These are phyloP conservation scores for Fomitopsis pinicola DNA, from an alignment of 1,284 basidiomycete genomes.

Conservation along the genomic window DNA sequence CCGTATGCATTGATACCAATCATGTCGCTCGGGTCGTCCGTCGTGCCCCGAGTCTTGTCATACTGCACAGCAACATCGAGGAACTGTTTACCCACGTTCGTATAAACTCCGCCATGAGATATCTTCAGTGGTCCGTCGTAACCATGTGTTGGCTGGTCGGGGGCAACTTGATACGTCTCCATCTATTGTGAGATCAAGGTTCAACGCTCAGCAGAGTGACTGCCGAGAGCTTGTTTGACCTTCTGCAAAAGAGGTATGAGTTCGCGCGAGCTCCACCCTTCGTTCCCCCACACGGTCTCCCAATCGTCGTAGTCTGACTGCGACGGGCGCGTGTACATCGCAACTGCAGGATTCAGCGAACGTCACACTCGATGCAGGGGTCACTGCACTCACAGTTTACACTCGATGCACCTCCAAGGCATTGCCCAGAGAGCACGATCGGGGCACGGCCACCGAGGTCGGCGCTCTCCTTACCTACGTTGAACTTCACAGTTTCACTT, in stretches of 20 bases:
- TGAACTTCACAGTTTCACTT: slow-evolving; percentile 15
- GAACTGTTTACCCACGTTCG: slow-evolving; percentile 27
- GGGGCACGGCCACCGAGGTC: slow-evolving; percentile 39
- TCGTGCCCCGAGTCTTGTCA: slow-evolving; percentile 28
- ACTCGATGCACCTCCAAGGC: slow-evolving; percentile 52
- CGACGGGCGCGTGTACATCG: slow-evolving; percentile 47
- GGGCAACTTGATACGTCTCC: slow-evolving; percentile 42
- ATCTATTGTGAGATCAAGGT: slow-evolving; percentile 26
- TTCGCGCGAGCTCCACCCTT: slow-evolving; percentile 48
- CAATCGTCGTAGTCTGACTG: slow-evolving; percentile 56
- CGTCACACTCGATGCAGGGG: slow-evolving; percentile 21
- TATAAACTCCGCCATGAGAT: slow-evolving; percentile 17
- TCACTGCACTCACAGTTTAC: slow-evolving; percentile 45
- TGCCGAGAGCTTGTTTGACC: slow-evolving; percentile 24
- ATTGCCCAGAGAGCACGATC: slow-evolving; percentile 37
- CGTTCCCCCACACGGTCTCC: slow-evolving; percentile 40
- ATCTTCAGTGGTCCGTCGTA: slow-evolving; percentile 23
- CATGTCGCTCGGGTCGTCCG: slow-evolving; percentile 23
- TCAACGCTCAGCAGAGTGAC: neutral
- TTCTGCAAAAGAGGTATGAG: slow-evolving; percentile 48
- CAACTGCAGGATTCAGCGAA: slow-evolving; percentile 12
- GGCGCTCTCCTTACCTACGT: slow-evolving; percentile 20
- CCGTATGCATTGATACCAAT: slow-evolving; percentile 23
- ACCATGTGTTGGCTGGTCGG: slow-evolving; percentile 23
- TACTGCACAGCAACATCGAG: slow-evolving; percentile 39